Conservation (phyloP, 371 early-diverging fungal species). For the Conidiobolus incongruus region DNA sequence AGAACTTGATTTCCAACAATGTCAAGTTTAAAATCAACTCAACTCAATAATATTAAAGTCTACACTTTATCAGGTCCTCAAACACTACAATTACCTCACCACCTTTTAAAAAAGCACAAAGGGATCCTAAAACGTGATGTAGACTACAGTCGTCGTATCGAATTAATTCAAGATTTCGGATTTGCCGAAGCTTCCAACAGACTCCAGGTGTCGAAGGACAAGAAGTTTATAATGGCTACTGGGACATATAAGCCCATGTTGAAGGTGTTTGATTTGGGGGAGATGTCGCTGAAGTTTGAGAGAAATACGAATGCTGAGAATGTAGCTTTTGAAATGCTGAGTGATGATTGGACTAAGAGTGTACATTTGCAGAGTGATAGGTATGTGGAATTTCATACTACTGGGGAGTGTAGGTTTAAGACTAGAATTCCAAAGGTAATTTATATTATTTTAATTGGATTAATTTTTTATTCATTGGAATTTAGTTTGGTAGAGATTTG, state of each 20-base stretch:
- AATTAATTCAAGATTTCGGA: conserved; percentile 92
- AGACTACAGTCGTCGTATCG: conserved; percentile 77
- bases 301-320: conserved; percentile 92
- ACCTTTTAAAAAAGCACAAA: conserved; percentile 68
- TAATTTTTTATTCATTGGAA: too few relatives aligned
- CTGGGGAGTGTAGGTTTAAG: conserved; percentile 84
- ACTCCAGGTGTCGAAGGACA: conserved; percentile 68
- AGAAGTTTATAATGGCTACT: conserved; percentile 72
- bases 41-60: conserved; percentile 71
- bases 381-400: conserved; percentile 91
- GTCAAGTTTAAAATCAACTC: conserved; percentile 21
- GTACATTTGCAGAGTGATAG: conserved; percentile 85
- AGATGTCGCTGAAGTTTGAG: conserved; percentile 94
- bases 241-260: conserved; percentile 97
- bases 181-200: conserved; percentile 89
- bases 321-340: conserved; percentile 72
- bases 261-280: conserved; percentile 78
- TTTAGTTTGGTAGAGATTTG: conserved; percentile 70
- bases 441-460: too few relatives aligned
- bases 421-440: conserved; percentile 77
- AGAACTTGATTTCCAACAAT: too few relatives aligned
- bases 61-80: conserved; percentile 78
- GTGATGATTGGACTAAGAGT: conserved; percentile 95
- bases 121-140: conserved; percentile 69
- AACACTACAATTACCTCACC: conserved; percentile 77